Conservation (phyloP, 176 grass and related monocot genomes). For the Canna indica region DNA sequence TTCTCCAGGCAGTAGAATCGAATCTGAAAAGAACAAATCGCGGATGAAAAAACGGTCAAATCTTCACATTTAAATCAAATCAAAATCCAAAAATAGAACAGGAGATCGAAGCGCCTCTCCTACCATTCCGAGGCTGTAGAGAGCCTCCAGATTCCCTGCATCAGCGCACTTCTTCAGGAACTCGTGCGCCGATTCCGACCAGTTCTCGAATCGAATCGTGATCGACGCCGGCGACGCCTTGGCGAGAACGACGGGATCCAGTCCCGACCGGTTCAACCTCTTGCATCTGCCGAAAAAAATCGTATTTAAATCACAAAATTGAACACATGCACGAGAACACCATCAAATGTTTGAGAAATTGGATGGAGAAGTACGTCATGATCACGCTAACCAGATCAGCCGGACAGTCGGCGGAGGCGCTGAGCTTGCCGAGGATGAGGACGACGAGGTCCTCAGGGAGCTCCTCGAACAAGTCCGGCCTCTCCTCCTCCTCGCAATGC, state of each 20-base stretch:
- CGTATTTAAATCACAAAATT: neutral
- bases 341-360: no score
- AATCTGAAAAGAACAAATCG: constrained; percentile 21
- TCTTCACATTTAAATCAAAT: neutral
- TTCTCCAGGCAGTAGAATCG: constrained; percentile 46
- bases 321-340: no score
- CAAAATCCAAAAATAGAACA: neutral
- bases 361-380: constrained; percentile 52
- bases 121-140: constrained; percentile 72
- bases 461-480: constrained; percentile 32
- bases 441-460: constrained; percentile 74
- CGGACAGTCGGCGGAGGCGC: constrained; percentile 34
- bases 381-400: constrained; percentile 48
- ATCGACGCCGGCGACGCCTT: constrained; percentile 26
- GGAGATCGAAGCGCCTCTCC: neutral
- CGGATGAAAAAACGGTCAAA: neutral
- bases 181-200: constrained; percentile 38
- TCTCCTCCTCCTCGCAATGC: constrained; percentile 20
- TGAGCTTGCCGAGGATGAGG: constrained; percentile 45
- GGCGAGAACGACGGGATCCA: constrained; percentile 27
- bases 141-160: constrained; percentile 52
- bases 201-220: constrained; percentile 16
- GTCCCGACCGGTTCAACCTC: constrained; percentile 35
- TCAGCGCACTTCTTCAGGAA: constrained; percentile 45
- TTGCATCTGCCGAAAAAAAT: constrained; percentile 36